These are phyloP conservation scores for Penicillium polonicum DNA, from an alignment of 2,329 filamentous ascomycete species.

Conservation along the genomic window DNA sequence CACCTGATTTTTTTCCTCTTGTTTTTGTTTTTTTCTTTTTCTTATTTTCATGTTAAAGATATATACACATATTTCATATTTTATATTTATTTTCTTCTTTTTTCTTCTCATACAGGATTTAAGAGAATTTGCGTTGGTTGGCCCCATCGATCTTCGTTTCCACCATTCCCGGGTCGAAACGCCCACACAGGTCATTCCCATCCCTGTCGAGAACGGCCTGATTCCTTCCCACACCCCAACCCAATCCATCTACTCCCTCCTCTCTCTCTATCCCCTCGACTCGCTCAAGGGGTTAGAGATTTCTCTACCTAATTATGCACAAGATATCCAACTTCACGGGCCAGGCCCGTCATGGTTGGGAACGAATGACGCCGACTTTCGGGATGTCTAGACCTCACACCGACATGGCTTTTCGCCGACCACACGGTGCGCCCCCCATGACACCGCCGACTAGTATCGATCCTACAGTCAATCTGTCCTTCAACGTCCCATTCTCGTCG, in stretches of 20 bases:
- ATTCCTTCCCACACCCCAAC: constrained; percentile 9
- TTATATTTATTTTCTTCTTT: not conserved
- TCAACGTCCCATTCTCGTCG: constrained; percentile 95
- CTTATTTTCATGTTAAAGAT: not conserved
- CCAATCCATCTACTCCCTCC: constrained; percentile 22
- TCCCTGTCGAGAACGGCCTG: constrained; percentile 36
- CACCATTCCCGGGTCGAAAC: constrained; percentile 29
- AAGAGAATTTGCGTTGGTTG: constrained; percentile 19
- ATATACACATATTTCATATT: not conserved
- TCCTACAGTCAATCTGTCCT: constrained; percentile 83
- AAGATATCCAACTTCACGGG: constrained; percentile 68
- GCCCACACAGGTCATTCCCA: constrained; percentile 32
- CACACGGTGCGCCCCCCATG: constrained; percentile 50
- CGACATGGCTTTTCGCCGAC: constrained; percentile 59
- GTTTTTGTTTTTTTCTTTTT: not conserved
- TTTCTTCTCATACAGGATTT: constrained; percentile 2
- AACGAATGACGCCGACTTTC: constrained; percentile 66
- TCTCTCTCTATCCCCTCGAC: constrained; percentile 35
- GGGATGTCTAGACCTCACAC: constrained; percentile 61
- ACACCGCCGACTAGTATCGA: constrained; percentile 71
- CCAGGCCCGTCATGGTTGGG: constrained; percentile 65
- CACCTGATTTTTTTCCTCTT: not conserved
- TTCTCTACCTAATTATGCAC: constrained; percentile 52
- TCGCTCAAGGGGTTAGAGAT: constrained; percentile 39
- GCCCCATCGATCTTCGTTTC: constrained; percentile 30